Evolutionary conservation across 768 basidiomycete genomes (phyloP), one percentile per base, ranked within the genome.

Genomic region (Tricholoma saponaceum): DNA sequence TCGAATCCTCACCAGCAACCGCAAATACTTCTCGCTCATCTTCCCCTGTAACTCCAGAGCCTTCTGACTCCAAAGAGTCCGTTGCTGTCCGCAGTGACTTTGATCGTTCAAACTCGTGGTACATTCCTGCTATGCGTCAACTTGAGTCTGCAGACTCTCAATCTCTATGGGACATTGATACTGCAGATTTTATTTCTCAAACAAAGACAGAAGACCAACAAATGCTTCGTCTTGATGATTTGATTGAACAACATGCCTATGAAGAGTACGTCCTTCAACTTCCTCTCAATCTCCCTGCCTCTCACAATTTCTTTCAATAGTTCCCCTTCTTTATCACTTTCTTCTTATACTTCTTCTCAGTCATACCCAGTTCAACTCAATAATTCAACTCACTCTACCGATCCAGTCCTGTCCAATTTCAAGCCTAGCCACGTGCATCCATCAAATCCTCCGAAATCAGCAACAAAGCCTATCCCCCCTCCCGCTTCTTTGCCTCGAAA

Each of bases 171-270:
- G 74, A 76, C 49, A 66, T 70, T 28, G 77, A 79, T 60, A 67
- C 70, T 30, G 56, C 73, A 23, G 69, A 73, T 28, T 74, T 74
- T 55, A 63, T 73, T 44, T 58, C 74, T 18, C 67, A 74, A 13
- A 72, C 72, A 58, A 83, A 85, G 65, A 68, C 74, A 51, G 84
- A 81, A 35, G 76, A 78, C 49, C 75, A 79, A 22, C 72, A 73
- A 52, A 87, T 88, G 72, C 81, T 90, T 60, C 76, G 79, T 41
- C 73, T 92, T 41, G 85, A 89, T 64, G 90, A 92, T 66, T 74
- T 91, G 49, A 81, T 91, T 54, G 85, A 89, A 64, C 83, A 84
- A 59, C 81, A 86, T 64, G 86, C 83, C 30, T 91, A 87, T 69
- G 87, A 89, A 61, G 87, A 90, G 89, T 91, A 67, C 60, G 86